Conservation (phyloP, 148 eudicot genomes). For the Nepenthes gracilis region DNA sequence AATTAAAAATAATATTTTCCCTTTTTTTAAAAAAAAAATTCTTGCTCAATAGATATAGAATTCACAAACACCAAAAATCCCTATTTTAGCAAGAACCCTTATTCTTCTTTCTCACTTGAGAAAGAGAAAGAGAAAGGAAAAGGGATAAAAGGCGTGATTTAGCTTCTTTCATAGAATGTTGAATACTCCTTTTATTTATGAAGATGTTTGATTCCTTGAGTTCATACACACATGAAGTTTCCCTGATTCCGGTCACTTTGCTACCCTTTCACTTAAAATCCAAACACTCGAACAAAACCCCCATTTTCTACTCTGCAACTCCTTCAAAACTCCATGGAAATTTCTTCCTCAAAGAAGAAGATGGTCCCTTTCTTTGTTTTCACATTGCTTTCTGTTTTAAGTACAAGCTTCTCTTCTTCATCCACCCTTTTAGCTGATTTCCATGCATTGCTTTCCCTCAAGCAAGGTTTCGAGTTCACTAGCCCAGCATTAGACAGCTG, state of each 20-base stretch:
- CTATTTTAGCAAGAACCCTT: too few species aligned
- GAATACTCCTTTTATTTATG: too few species aligned
- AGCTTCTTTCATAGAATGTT: too few species aligned
- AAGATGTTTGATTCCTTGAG: too few species aligned
- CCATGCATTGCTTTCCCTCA: slow-evolving; percentile 49
- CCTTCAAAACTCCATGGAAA: slow-evolving; percentile 15
- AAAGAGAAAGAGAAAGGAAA: too few species aligned
- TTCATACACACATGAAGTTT: slow-evolving; percentile 19
- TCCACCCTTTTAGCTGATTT: slow-evolving; percentile 35
- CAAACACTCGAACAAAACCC: slow-evolving; percentile 20
- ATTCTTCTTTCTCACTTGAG: too few species aligned
- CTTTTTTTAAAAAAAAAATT: too few species aligned
- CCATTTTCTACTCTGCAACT: slow-evolving; percentile 13
- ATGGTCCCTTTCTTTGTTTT: slow-evolving; percentile 29
- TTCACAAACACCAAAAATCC: too few species aligned
- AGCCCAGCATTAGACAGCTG: slow-evolving; percentile 26
- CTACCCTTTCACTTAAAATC: slow-evolving; percentile 21
- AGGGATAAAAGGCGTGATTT: too few species aligned
- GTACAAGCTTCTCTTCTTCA: slow-evolving; percentile 21
- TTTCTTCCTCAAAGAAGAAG: background rate
- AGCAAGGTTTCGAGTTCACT: slow-evolving; percentile 37
- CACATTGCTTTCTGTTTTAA: slow-evolving; percentile 20
- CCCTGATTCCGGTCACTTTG: slow-evolving; percentile 58
- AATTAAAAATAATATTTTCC: too few species aligned
- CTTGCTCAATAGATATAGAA: too few species aligned